Evolutionary conservation across 768 basidiomycete species (phyloP), one percentile per base, ranked within the genome.

Genomic region (Lactarius quietus): DNA sequence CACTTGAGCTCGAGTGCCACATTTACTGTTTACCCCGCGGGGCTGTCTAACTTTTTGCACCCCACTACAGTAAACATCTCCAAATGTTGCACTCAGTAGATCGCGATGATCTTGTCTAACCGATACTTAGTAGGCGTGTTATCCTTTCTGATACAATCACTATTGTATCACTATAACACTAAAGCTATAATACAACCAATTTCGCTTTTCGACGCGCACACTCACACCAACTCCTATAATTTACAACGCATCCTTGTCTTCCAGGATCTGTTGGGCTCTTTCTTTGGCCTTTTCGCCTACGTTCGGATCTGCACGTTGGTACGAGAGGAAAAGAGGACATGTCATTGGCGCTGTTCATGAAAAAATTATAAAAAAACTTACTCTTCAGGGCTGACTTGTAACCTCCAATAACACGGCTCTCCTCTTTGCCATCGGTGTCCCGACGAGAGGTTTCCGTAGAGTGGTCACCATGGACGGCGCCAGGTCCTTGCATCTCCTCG

Each of bases 301-400:
- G 52, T 73, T 75, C 1, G 74, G 74, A 62, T 74, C 74, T 74
- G 54, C 14, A 54, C 28, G 15, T 43, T 2, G 18, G 41, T 23
- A 23, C 43, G 23, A 48, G n/a, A 57, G 41, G 0, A 9, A 29
- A 10, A 6, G 12, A 20, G 10, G 33, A 48, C 14, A 6, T 38
- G 18, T 43, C 2, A 33, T 59, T 7, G 43, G 39, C 5, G 1
- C 14, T 41, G 5, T 14, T 14, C 38, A 29, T 18, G 12, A 18
- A n/a, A 9, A 8, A 33, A 33, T 33, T 8, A 12, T 26, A 33
- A 8, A n/a, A 20, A 36, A 8, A 68, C 72, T 31, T 18, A 73
- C 72, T 72, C 63, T 73, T 72, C 59, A 73, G 14, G 2, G 72
- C 68, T 6, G 73, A 71, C 69, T 74, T 74, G 63, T 70, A 71